Base-by-base conservation (phyloP, 129 eudicot genomes). In the Artemisia argyi region DNA sequence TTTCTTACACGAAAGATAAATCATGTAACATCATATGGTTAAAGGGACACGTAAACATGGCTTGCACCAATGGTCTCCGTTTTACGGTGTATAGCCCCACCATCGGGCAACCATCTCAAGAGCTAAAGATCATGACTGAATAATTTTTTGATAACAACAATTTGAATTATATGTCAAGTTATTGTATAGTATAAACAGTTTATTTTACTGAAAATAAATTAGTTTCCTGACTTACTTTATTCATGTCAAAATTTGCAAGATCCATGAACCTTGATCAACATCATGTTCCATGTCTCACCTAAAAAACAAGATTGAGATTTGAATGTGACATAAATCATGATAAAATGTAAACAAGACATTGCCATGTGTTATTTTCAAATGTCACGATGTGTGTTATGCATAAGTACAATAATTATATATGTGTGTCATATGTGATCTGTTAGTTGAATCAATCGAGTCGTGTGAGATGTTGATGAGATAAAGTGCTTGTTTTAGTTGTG, bases 251-350 rank as follows among this genome's bases (percentile, higher is more conserved):
- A 13, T 52, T 15, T 52, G 57, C 57, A 52, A 52, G 57, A 15
- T 22, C 9, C 39, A 22, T 19, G 62, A 57, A 57, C 62, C 62
- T 13, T 20, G 4, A 58, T 58, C 16, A 7, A 4, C 14, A 59
- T 58, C 63, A 58, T 58, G 63, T 58, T 22, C 16, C 13, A 18
- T 58, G 64, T 58, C 28, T 58, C 64, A 11, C 64, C 64, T 39
- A 11, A 22, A 58, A 57, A 58, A 20, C 11, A 58, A 20, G 10
- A 26, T 13, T 60, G 18, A 17, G 65, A 13, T 39, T 57, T 56
- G 24, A 3, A 22, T 24, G 26, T 60, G 46, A 60, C 65, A 60
- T n/a, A n/a, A n/a, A n/a, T n/a, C n/a, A n/a, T 13, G 44, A 26
- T 60, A 11, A 26, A 11, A 26, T 1, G 18, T 9, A 12, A n/a